Conservation (phyloP, 31 red algal species). For the Odonthalia washingtoniensis region DNA sequence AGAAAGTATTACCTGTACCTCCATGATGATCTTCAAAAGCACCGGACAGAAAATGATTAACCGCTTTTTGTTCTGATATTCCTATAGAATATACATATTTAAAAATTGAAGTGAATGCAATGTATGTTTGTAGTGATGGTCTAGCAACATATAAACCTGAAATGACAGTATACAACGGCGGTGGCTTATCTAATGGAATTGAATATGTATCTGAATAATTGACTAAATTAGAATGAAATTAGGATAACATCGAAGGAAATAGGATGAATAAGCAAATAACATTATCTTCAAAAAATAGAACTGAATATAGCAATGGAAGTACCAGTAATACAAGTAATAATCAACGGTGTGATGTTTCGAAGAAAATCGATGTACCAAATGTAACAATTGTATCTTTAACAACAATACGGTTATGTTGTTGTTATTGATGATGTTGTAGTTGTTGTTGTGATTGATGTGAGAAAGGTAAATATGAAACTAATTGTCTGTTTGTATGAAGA, state of each 20-base stretch:
- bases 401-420: background rate
- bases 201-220: slow-evolving; percentile 60
- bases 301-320: slow-evolving; percentile 71
- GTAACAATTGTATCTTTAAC: background rate
- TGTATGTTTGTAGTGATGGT: slow-evolving; percentile 36
- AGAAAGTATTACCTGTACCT: slow-evolving; percentile 63
- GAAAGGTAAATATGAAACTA: background rate
- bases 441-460: background rate
- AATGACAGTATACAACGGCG: slow-evolving; percentile 78
- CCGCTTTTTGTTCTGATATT: slow-evolving; percentile 86
- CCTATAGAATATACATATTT: slow-evolving; percentile 55
- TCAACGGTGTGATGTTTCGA: slow-evolving; percentile 55
- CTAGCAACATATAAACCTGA: slow-evolving; percentile 86
- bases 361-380: slow-evolving; percentile 67
- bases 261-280: slow-evolving; percentile 68
- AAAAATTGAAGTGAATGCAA: slow-evolving; percentile 70
- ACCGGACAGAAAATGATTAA: slow-evolving; percentile 87
- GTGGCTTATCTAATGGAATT: background rate
- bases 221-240: slow-evolving; percentile 52
- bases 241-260: too few relatives aligned
- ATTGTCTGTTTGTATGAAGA: background rate
- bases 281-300: slow-evolving; percentile 83
- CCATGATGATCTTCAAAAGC: slow-evolving; percentile 69
- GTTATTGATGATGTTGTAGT: too few relatives aligned
- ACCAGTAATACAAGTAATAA: slow-evolving; percentile 61